Evolutionary conservation across 163 green algal species (phyloP), one percentile per base, ranked within the genome.

Genomic region (Scenedesmus sp.): DNA sequence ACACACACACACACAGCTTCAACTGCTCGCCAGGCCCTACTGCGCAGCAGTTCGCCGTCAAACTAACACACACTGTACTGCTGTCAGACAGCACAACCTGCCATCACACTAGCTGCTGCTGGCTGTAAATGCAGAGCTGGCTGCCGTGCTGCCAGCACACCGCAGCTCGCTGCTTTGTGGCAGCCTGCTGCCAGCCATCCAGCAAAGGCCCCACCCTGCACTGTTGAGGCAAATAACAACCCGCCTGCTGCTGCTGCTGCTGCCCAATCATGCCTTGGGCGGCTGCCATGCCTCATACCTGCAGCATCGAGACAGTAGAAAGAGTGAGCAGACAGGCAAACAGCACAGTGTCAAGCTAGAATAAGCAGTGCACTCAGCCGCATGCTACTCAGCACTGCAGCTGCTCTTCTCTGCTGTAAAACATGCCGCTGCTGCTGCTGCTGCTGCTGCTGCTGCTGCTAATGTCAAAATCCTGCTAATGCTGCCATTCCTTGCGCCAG

Each of bases 231-330:
- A n/a, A n/a, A n/a, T n/a, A n/a, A n/a, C n/a, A n/a, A n/a, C n/a
- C 7, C 51, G 9, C 51, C 59, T 35, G 22, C 22, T 72, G 65
- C 65, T 40, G 30, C 65, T 76, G 2, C 65, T 76, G 72, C 72
- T 80, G 16, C 35, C 33, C 49, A 35, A 20, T 86, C 49, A 88
- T 18, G 37, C 30, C 83, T 65, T 80, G 13, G 83, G 83, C 65
- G 83, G 83, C 83, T 88, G 83, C 83, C 83, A 88, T 61, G 83
- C 83, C 40, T 81, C 65, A 18, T 76, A 76, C 65, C 65, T 76
- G 65, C 65, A 40, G 65, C 30, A 76, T 18, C 12, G 13, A 35
- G 26, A 40, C 24, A 78, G 65, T 26, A 40, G 42, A 37, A 13
- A 16, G 16, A 16, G 26, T 18, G 2, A 76, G 72, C 72, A 49